Evolutionary conservation across 2,329 filamentous ascomycete genomes (phyloP), one percentile per base, ranked within the genome.

Genomic region (Venturia carpophila): DNA sequence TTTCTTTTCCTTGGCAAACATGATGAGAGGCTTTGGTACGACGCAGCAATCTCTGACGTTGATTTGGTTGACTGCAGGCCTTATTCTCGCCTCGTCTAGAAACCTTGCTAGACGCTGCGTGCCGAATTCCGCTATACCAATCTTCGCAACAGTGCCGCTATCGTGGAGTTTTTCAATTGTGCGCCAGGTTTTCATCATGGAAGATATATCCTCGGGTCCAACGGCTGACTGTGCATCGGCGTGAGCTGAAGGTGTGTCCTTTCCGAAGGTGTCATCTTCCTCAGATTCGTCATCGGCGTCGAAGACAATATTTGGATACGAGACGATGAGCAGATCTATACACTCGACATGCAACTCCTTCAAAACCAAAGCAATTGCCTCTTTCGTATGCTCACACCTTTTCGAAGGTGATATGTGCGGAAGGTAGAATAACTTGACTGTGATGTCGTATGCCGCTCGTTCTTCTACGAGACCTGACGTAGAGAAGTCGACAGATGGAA

Each of bases 1-100:
- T 24, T 85, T 82, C 73, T 92, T 82, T 68, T 87, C 82, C 75
- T 91, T 92, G n/a, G 93, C 93, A 71, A 95, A 87, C 71, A 89
- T 78, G 66, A 92, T 87, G 68, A 99, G 82, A 15, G 91, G 88
- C 71, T 92, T 92, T 10, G 94, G 94, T 55, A 97, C 94, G 60
- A 92, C 93, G 77, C 94, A 99, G 80, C 93, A 97, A 76, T 97
- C 91, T 71, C 90, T 87, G 62, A 96, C 85, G 74, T 97, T 97
- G 81, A 99, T 96, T 81, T 99, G 94, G 76, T 97, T 87, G 49
- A 97, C 93, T 24, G 85, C 84, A 0, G 94, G 94, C 69, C 84
- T 84, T 67, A 96, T 80, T 49, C 80, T 81, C 27, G 90, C 88
- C 67, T 85, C 81, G 52, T 85, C 81, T 34, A 97, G 79, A 71